phyloP scores from a whole-genome alignment of 768 basidiomycete species.

The Boletales sp. region DNA sequence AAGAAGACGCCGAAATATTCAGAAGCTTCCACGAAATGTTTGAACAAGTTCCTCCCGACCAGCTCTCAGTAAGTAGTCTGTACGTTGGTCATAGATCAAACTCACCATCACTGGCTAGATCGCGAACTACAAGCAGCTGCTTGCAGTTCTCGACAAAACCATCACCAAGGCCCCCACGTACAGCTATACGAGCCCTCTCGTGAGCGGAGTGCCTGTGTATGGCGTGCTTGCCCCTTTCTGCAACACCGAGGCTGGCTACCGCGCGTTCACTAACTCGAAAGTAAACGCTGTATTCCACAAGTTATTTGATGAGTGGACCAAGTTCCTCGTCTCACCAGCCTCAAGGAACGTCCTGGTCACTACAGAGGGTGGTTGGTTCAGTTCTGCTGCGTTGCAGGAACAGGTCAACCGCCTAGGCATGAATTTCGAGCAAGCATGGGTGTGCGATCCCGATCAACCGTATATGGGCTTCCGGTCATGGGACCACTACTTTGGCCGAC shows the following conservation, averaged over 20 bases:
- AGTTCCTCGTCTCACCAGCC: slow-evolving; percentile 40
- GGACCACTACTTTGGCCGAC: slow-evolving; percentile 57
- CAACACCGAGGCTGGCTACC: slow-evolving; percentile 19
- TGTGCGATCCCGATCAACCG: slow-evolving; percentile 37
- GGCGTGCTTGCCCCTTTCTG: slow-evolving; percentile 22
- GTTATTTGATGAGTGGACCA: slow-evolving; percentile 48
- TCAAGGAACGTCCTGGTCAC: slow-evolving; percentile 42
- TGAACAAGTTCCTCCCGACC: slow-evolving; percentile 8
- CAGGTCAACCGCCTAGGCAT: slow-evolving; percentile 6
- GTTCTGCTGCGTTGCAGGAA: slow-evolving; percentile 26
- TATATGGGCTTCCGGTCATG: slow-evolving; percentile 45
- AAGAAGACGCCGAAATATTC: slow-evolving; percentile 17
- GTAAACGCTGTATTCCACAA: slow-evolving; percentile 48
- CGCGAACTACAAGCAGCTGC: slow-evolving; percentile 14
- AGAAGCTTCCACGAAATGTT: slow-evolving; percentile 27
- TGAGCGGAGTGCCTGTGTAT: slow-evolving; percentile 22
- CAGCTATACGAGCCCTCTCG: slow-evolving; percentile 19
- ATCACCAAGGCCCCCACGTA: slow-evolving; percentile 16
- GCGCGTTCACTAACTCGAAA: slow-evolving; percentile 29
- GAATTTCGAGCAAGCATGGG: slow-evolving; percentile 37
- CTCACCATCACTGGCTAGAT: slow-evolving; percentile 1
- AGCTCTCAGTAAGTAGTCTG: slow-evolving; percentile 5
- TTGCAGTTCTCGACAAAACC: slow-evolving; percentile 24
- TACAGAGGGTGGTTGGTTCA: slow-evolving; percentile 48
- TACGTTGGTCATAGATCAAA: not conserved